Evolutionary conservation across 108 stramenopile species (phyloP), one percentile per base, ranked within the genome.

Genomic region (Fragilariopsis cylindrus): DNA sequence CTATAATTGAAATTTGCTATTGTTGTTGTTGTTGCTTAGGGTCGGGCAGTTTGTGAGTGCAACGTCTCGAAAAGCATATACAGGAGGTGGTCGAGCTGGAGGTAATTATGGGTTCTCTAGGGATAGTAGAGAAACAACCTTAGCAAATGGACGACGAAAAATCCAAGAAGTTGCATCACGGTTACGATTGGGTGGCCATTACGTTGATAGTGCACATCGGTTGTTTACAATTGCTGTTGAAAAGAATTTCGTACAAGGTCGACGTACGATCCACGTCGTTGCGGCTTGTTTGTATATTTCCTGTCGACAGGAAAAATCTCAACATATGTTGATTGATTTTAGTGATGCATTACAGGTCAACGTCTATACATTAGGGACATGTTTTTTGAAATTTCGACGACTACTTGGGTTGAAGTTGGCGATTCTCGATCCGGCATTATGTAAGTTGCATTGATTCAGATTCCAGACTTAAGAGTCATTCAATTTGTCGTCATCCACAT

Each of bases 311-410:
- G 89, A 97, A 72, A 95, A 97, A 76, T 88, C 88, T 58, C 97
- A 98, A 70, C 96, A 98, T 79, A 95, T 99, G 98, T 82, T 99
- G 63, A 97, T 99, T 80, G 99, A 99, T 82, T 99, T 99, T 76
- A 85, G 85, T 42, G 99, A 99, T 77, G 97, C 92, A 45, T 85
- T 99, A 45, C 97, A 97, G 84, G 92, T 98, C 45, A 98, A 99
- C 82, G 98, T 99, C 4, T 99, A 98, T 76, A 91, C 90, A 5
- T 74, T 99, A 65, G 99, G 98, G 8, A 93, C 96, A n/a, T 90
- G 92, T 75, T 99, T 99, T 84, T 77, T 98, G 54, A 96, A 97
- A 69, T 98, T 99, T 74, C 85, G 95, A 15, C 80, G 95, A 48
- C 71, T 97, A 54, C 62, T 98, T 70, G 96, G 96, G 45, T 77